Evolutionary conservation across 192 early-diverging fungal species (phyloP), one percentile per base, ranked within the genome.

Genomic region (Coemansia sp.): DNA sequence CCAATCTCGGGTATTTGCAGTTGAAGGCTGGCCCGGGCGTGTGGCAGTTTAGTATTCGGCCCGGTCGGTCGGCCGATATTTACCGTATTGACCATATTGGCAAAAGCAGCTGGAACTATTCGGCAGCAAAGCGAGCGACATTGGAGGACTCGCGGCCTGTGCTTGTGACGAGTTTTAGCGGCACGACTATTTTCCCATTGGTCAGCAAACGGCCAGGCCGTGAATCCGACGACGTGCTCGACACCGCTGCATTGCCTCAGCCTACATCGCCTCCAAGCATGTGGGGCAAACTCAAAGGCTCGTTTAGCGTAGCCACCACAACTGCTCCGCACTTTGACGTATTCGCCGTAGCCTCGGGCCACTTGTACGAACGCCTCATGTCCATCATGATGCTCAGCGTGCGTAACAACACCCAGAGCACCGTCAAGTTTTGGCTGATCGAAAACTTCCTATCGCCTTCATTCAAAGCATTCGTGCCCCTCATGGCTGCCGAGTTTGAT

Each of bases 391-490:
- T 96, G 57, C 74, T 93, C 23, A 90, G 89, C 70, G 97, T 99
- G 12, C 82, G 94, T 68, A 83, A 88, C 62, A 89, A 91, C 60
- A 97, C 97, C 2, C 62, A 93, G 24, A 94, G 88, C 61, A 86
- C 86, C 1, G 94, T 97, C 48, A 99, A 97, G 75, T 99, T 99
- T 70, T 99, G 95, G 95, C 87, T 99, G 66, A 97, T 99, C 68
- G 92, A 94, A 68, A 95, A 97, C 81, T 99, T 99, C 68, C 78
- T 97, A 65, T 96, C 94, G 19, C 95, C 97, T 4, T 90, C 90
- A 6, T 99, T 99, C 83, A 96, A 93, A 85, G 84, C 89, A 26
- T 96, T 96, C 71, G 82, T 99, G 5, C 95, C 95, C 14, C 81
- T 89, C 52, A 86, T 99, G 83, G 91, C 95, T 2, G 73, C 89